These are phyloP conservation scores for Elsinoe ampelina DNA, from an alignment of 2,329 filamentous ascomycete species.

Conservation along the genomic window DNA sequence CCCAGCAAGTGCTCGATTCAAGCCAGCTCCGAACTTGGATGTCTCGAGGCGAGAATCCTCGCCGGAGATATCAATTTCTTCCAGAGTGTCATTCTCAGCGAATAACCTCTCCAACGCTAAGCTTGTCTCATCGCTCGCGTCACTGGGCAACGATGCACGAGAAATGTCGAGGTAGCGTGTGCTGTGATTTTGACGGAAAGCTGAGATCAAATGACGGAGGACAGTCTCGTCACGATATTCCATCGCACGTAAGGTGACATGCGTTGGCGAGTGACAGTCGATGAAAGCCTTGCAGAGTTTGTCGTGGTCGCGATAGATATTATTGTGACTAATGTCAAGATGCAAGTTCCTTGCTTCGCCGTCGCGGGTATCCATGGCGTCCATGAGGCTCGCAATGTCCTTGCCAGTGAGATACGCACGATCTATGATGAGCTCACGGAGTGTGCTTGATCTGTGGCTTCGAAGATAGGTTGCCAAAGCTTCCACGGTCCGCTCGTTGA, in stretches of 20 bases:
- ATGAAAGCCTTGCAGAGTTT: slow-evolving; percentile 45
- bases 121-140: slow-evolving; percentile 59
- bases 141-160: slow-evolving; percentile 58
- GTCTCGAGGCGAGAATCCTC: slow-evolving; percentile 64
- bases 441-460: slow-evolving; percentile 43
- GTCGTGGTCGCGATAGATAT: slow-evolving; percentile 45
- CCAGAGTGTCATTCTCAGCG: slow-evolving; percentile 55
- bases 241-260: slow-evolving; percentile 57
- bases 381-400: slow-evolving; percentile 56
- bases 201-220: slow-evolving; percentile 54
- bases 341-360: slow-evolving; percentile 49
- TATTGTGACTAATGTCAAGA: slow-evolving; percentile 57
- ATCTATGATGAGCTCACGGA: slow-evolving; percentile 55
- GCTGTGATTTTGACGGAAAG: slow-evolving; percentile 53
- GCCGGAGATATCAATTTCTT: slow-evolving; percentile 60
- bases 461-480: slow-evolving; percentile 53
- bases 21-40: slow-evolving; percentile 57
- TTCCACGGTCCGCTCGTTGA: slow-evolving; percentile 56
- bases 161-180: slow-evolving; percentile 60
- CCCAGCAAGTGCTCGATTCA: slow-evolving; percentile 57
- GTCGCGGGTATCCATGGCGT: slow-evolving; percentile 48
- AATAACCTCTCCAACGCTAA: slow-evolving; percentile 55
- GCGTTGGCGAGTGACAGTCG: slow-evolving; percentile 48
- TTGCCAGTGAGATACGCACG: slow-evolving; percentile 57
- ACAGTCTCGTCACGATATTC: slow-evolving; percentile 58